Percentiles rank a stretch among this genome's conserved stretches.
Evolutionary conservation across 1,139 yeast species (phyloP).

Genomic region (Pichia sp.): DNA sequence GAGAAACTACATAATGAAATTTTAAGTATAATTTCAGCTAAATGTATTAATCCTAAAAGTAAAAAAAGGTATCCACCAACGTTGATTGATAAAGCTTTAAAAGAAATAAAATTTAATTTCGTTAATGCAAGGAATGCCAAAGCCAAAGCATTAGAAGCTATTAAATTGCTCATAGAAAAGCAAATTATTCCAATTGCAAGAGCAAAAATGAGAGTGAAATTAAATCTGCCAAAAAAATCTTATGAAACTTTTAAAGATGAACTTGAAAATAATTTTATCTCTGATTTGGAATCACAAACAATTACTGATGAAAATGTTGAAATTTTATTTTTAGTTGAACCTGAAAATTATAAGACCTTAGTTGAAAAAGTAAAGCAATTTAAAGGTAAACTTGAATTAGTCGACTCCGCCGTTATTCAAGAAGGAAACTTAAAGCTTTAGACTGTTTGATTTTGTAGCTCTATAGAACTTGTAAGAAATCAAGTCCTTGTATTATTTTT

Average conservation of each 20-base stretch:
- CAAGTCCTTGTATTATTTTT: too few relatives aligned
- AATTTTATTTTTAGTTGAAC: slow-evolving; percentile 72
- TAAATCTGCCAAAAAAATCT: slow-evolving; percentile 43
- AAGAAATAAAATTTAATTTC: slow-evolving; percentile 74
- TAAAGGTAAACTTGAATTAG: slow-evolving; percentile 70
- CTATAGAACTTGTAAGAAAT: too few relatives aligned
- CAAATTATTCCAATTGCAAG: slow-evolving; percentile 91
- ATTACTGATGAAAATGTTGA: slow-evolving; percentile 47
- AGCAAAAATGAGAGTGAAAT: slow-evolving; percentile 84
- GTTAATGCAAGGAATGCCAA: slow-evolving; percentile 64
- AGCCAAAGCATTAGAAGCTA: slow-evolving; percentile 87
- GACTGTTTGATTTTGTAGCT: background rate
- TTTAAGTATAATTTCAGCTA: slow-evolving; percentile 75
- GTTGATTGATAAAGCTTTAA: slow-evolving; percentile 83
- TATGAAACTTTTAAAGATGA: slow-evolving; percentile 16
- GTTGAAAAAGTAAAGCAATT: slow-evolving; percentile 53
- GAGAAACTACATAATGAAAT: slow-evolving; percentile 53
- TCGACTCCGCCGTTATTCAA: slow-evolving; percentile 84
- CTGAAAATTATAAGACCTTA: slow-evolving; percentile 70
- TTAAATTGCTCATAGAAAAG: slow-evolving; percentile 63
- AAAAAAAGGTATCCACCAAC: slow-evolving; percentile 91
- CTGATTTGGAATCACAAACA: slow-evolving; percentile 24
- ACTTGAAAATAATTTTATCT: slow-evolving; percentile 18
- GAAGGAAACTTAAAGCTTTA: slow-evolving; percentile 36
- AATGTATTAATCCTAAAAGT: slow-evolving; percentile 85